Conservation (phyloP, 2,329 filamentous ascomycete genomes). For the Fusarium foetens region DNA sequence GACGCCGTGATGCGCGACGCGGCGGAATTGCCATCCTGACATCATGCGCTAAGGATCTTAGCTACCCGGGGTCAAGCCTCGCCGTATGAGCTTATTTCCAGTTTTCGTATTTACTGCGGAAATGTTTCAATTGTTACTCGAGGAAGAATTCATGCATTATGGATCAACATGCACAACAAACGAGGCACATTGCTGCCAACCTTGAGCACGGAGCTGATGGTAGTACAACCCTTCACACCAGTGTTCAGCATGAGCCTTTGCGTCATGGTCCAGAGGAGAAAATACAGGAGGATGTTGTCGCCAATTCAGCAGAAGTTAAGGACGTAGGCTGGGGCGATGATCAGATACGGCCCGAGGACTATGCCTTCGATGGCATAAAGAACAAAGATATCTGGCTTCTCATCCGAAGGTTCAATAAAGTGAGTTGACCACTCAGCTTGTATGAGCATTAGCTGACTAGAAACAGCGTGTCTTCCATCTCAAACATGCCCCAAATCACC, state of each 20-base stretch:
- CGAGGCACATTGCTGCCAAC: constrained; percentile 2
- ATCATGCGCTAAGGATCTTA: constrained; percentile 6
- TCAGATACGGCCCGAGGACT: not conserved
- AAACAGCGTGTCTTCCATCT: constrained; percentile 15
- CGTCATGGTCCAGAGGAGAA: fast-evolving
- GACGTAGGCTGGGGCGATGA: constrained; percentile 1
- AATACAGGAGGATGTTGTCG: fast-evolving
- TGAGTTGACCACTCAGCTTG: not conserved
- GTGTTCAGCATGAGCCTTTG: not conserved
- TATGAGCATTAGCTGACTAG: fast-evolving
- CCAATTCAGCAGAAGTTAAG: not conserved
- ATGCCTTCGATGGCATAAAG: not conserved
- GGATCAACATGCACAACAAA: not conserved
- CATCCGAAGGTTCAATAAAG: constrained; percentile 24
- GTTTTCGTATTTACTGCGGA: not conserved
- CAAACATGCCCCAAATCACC: not conserved
- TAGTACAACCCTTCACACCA: not conserved
- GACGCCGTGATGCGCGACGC: constrained; percentile 1
- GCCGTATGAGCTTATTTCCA: not conserved
- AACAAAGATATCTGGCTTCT: constrained; percentile 27
- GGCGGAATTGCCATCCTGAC: not conserved
- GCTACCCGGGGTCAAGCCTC: not conserved
- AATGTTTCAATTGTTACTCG: fast-evolving
- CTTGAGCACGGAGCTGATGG: not conserved
- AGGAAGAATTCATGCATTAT: not conserved